phyloP scores from a whole-genome alignment of 257 asterid genomes.

The Penstemon barbatus region DNA sequence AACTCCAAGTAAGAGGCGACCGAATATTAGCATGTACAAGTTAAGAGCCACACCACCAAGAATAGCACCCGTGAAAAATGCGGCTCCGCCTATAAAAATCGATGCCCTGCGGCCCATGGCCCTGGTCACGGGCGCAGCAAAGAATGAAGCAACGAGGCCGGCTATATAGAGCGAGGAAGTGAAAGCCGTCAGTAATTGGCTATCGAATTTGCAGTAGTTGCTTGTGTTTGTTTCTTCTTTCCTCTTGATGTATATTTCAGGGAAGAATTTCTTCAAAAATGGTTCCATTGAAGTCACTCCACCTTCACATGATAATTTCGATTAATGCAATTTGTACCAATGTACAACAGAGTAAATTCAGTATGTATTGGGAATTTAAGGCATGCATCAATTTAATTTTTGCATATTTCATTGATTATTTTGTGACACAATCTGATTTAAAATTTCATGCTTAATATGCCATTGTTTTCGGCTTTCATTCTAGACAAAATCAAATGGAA shows the following conservation, averaged over 20 bases:
- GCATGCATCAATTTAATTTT: too few relatives aligned
- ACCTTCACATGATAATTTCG: slow-evolving; percentile 38
- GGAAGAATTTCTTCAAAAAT: slow-evolving; percentile 53
- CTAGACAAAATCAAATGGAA: too few relatives aligned
- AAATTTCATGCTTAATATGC: too few relatives aligned
- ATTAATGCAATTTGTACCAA: too few relatives aligned
- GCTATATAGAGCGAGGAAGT: slow-evolving; percentile 54
- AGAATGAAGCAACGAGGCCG: slow-evolving; percentile 47
- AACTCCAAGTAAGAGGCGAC: slow-evolving; percentile 51
- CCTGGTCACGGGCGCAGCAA: slow-evolving; percentile 51
- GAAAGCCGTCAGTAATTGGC: slow-evolving; percentile 45
- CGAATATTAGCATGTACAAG: slow-evolving; percentile 47
- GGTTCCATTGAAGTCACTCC: slow-evolving; percentile 60
- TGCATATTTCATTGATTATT: too few relatives aligned
- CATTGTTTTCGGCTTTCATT: too few relatives aligned
- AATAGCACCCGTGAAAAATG: slow-evolving; percentile 46
- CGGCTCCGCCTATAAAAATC: slow-evolving; percentile 44
- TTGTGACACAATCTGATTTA: too few relatives aligned
- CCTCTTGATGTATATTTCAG: slow-evolving; percentile 38
- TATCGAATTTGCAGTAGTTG: slow-evolving; percentile 60
- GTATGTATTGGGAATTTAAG: too few relatives aligned
- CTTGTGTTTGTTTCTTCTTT: slow-evolving; percentile 30
- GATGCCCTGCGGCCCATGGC: slow-evolving; percentile 49
- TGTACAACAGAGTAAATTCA: too few relatives aligned
- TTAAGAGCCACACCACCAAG: slow-evolving; percentile 50